Conservation (phyloP, 2,329 filamentous ascomycete genomes). For the Xylariaceae sp. region DNA sequence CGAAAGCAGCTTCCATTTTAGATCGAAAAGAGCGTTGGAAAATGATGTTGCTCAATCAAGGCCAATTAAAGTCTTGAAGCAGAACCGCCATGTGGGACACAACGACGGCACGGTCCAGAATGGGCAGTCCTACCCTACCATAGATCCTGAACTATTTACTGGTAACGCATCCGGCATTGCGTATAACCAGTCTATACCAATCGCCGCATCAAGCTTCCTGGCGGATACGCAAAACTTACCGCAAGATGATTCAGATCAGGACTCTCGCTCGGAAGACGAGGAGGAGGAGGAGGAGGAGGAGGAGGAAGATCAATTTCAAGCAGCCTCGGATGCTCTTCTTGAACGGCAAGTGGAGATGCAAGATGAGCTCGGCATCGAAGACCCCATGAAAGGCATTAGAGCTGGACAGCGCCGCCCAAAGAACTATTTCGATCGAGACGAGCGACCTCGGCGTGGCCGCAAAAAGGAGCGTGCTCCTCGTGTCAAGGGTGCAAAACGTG, state of each 20-base stretch:
- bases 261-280: neutral
- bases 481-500: slow-evolving; percentile 27
- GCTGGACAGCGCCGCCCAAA: slow-evolving; percentile 1
- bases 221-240: neutral
- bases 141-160: no score
- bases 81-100: no score
- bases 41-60: no score
- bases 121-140: no score
- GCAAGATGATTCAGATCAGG: neutral
- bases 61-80: no score
- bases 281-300: slow-evolving; percentile 8
- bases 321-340: slow-evolving; percentile 21
- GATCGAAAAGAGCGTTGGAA: no score
- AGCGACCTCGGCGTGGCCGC: slow-evolving; percentile 8
- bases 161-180: no score
- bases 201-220: no score
- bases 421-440: slow-evolving; percentile 5
- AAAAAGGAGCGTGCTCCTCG: slow-evolving; percentile 6
- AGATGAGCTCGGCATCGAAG: slow-evolving; percentile 1
- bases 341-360: slow-evolving; percentile 19
- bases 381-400: neutral
- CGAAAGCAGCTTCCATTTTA: no score
- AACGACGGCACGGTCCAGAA: no score
- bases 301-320: slow-evolving; percentile 10
- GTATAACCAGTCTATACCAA: no score